A percentile compares a stretch with the other conserved stretches of the same genome.
These are phyloP conservation scores for Plasmodium chabaudi DNA, from an alignment of 169 alveolate species.

Conservation along the genomic window DNA sequence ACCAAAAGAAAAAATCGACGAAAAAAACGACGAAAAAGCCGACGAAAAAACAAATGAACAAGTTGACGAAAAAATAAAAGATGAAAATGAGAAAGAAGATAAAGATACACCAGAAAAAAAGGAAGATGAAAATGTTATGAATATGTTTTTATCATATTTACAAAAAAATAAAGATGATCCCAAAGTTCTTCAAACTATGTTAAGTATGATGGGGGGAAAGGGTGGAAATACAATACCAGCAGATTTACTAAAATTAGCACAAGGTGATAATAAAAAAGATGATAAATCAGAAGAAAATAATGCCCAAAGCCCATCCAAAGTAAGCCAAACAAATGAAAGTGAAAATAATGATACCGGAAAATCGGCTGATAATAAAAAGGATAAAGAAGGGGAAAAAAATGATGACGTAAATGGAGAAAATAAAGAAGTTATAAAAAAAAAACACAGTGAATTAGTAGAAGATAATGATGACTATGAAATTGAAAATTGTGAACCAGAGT, in stretches of 20 bases:
- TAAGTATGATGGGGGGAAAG: constrained; percentile 27
- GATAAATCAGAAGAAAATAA: background rate
- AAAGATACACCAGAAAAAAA: constrained; percentile 1
- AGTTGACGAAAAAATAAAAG: background rate
- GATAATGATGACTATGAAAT: constrained; percentile 68
- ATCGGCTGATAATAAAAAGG: background rate
- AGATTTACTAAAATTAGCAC: background rate
- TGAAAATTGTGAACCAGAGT: constrained; percentile 49
- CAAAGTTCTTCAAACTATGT: constrained; percentile 29
- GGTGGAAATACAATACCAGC: background rate
- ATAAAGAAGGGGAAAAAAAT: background rate
- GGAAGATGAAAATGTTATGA: constrained; percentile 48
- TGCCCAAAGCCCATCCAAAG: background rate
- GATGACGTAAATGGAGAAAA: constrained; percentile 11
- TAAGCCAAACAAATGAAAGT: background rate
- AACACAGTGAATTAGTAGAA: constrained; percentile 37
- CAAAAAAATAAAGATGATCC: constrained; percentile 76
- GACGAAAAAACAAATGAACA: background rate
- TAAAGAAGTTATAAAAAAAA: constrained; percentile 65
- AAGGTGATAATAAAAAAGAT: constrained; percentile 26
- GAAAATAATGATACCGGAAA: background rate
- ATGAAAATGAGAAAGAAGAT: background rate
- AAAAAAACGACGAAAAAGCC: background rate
- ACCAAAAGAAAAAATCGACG: background rate
- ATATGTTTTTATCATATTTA: constrained; percentile 37